Evolutionary conservation across 495 filamentous ascomycete genomes (phyloP), one percentile per base, ranked within the genome.

Genomic region (Tuber calosporum): DNA sequence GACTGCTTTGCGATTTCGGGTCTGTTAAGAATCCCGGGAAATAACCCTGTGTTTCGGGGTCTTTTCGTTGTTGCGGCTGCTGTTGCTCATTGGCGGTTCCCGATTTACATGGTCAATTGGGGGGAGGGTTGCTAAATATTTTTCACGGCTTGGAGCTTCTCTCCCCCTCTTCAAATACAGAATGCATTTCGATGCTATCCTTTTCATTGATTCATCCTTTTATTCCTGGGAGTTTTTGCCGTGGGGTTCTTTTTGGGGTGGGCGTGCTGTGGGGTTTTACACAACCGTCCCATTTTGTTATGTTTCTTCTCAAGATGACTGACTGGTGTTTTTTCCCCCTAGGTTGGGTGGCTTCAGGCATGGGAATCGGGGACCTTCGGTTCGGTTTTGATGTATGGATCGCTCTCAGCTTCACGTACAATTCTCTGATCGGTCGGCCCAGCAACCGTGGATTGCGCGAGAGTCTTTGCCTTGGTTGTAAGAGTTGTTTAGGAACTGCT

Each of bases 401-500:
- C 53, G 34, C 15, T 17, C 26, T 19, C 53, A 71, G 68, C 74
- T 78, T 78, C 74, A 75, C 76, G 77, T 42, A 41, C 67, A 42
- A 71, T 77, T 78, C 77, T 69, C 58, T 70, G 71, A 48, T 73
- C 70, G 68, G 75, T 73, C 76, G 70, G 48, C 42, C 75, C 77
- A 66, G 72, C 75, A 71, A 78, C 75, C 70, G 68, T 66, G 58
- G 71, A 58, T 66, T 77, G 68, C 62, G 73, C 68, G 77, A 78
- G 77, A 70, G 73, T 77, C 68, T 66, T 34, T 34, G 26, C 26
- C 53, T 62, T 62, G 53, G 53, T 34, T 62, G 26, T 62, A 62
- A 62, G 53, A 34, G 53, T 17, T 62, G 26, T 62, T 34, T 62
- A 11, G 26, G 53, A 17, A 62, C 26, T 34, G 26, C 15, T 62